Conservation (phyloP, 352 stramenopile genomes). For the Phytopythium helicoides region DNA sequence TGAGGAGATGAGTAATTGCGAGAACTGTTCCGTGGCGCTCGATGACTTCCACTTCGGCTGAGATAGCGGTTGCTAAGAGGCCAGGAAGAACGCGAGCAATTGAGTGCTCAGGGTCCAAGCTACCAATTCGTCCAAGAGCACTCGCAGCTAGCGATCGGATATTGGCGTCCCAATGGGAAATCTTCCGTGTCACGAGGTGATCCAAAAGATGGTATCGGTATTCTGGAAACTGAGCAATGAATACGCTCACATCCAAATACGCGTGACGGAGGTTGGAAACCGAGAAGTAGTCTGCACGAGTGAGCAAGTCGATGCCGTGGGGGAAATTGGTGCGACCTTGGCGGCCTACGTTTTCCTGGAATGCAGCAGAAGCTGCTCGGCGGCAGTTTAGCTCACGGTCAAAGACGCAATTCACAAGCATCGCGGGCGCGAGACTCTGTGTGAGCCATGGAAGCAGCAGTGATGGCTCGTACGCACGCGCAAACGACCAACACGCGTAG, state of each 20-base stretch:
- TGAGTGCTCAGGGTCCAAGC: slow-evolving; percentile 76
- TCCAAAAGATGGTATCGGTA: slow-evolving; percentile 85
- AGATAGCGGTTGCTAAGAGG: slow-evolving; percentile 79
- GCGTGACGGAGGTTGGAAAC: slow-evolving; percentile 91
- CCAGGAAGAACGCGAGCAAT: slow-evolving; percentile 76
- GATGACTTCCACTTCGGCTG: slow-evolving; percentile 87
- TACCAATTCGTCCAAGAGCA: slow-evolving; percentile 83
- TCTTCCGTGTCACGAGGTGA: slow-evolving; percentile 85
- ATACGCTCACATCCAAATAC: slow-evolving; percentile 90
- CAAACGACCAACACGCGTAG: slow-evolving; percentile 98
- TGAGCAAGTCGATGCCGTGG: slow-evolving; percentile 97
- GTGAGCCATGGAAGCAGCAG: slow-evolving; percentile 90
- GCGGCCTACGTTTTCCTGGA: slow-evolving; percentile 94
- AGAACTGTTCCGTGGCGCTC: slow-evolving; percentile 94
- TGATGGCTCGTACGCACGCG: slow-evolving; percentile 91
- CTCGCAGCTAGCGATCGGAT: slow-evolving; percentile 90
- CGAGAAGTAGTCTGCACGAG: slow-evolving; percentile 96
- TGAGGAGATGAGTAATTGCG: slow-evolving; percentile 84
- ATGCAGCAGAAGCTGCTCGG: slow-evolving; percentile 96
- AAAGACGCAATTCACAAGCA: slow-evolving; percentile 96
- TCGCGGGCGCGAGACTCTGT: slow-evolving; percentile 84
- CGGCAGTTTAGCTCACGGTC: slow-evolving; percentile 98
- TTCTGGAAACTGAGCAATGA: slow-evolving; percentile 89
- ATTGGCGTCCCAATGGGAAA: slow-evolving; percentile 94
- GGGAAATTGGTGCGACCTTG: slow-evolving; percentile 93